These are phyloP conservation scores for Colletotrichum scovillei DNA, from an alignment of 2,329 filamentous ascomycete genomes.

Conservation along the genomic window DNA sequence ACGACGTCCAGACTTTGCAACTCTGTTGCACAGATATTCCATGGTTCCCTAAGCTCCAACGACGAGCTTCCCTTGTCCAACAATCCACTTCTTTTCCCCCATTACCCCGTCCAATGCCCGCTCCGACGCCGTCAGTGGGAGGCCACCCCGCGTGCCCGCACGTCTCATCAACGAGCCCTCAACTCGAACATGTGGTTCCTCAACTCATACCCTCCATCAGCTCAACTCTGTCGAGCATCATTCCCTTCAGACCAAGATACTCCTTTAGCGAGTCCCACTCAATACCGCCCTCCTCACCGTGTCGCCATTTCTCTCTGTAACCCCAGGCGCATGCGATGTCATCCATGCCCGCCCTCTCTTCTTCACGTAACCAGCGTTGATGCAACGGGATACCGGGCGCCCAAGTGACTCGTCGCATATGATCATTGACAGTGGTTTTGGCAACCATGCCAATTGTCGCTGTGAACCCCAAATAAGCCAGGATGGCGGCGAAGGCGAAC, in stretches of 20 bases:
- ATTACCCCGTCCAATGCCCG: conserved; percentile 22
- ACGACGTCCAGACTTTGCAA: conserved; percentile 28
- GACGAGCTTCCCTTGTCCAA: conserved; percentile 29
- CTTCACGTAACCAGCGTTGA: conserved; percentile 87
- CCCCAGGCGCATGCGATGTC: conserved; percentile 90
- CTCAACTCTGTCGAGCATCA: conserved; percentile 90
- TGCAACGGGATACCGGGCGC: conserved; percentile 82
- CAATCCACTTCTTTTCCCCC: background rate
- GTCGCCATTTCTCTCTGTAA: conserved; percentile 81
- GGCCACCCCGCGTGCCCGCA: conserved; percentile 13
- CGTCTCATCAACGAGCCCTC: conserved; percentile 27
- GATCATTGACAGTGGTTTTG: conserved; percentile 88
- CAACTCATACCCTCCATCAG: conserved; percentile 88
- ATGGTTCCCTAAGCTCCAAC: conserved; percentile 26
- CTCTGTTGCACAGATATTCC: conserved; percentile 13
- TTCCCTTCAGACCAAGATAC: conserved; percentile 83
- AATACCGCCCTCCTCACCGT: conserved; percentile 89
- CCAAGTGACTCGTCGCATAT: conserved; percentile 96
- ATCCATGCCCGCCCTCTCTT: conserved; percentile 89
- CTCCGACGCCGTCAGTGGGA: background rate
- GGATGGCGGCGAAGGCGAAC: conserved; percentile 82
- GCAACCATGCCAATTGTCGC: conserved; percentile 86
- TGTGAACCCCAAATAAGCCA: conserved; percentile 86
- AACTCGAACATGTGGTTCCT: conserved; percentile 23
- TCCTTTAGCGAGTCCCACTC: conserved; percentile 91